Conservation (phyloP, 257 asterid species). For the Fraxinus quadrangulata region DNA sequence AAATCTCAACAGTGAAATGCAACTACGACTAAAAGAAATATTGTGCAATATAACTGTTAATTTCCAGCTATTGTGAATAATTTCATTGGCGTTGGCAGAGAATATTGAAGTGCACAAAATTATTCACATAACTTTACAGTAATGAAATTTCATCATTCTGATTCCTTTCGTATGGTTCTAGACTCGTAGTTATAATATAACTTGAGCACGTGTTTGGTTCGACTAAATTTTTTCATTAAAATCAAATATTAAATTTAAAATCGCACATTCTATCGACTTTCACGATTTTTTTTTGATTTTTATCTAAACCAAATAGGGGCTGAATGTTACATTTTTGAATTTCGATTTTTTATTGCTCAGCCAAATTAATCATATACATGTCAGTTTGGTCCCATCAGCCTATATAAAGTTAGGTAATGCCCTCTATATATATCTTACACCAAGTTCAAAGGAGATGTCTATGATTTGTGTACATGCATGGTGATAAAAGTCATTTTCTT, state of each 20-base stretch:
- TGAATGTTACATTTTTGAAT: no score
- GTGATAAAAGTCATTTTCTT: not conserved
- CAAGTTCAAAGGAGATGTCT: not conserved
- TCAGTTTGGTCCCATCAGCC: not conserved
- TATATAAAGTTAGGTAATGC: not conserved
- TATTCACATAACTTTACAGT: slow-evolving; percentile 15
- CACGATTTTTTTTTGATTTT: no score
- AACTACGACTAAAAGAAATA: not conserved
- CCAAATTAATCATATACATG: not conserved
- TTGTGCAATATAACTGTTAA: not conserved
- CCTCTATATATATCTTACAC: not conserved
- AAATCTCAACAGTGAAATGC: slow-evolving; percentile 2
- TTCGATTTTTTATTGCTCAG: not conserved
- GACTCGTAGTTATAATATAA: not conserved
- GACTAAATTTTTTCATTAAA: no score
- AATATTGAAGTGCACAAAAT: slow-evolving; percentile 4
- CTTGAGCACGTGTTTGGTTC: not conserved
- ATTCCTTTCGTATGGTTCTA: not conserved
- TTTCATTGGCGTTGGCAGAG: slow-evolving; percentile 18
- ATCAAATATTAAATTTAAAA: no score
- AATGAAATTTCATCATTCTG: not conserved
- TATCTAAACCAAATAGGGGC: no score
- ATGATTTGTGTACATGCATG: slow-evolving; percentile 2
- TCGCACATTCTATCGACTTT: no score
- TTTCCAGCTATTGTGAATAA: slow-evolving; percentile 27